These are phyloP conservation scores for Pleurotus sapidus DNA, from an alignment of 768 basidiomycete genomes.

Conservation along the genomic window DNA sequence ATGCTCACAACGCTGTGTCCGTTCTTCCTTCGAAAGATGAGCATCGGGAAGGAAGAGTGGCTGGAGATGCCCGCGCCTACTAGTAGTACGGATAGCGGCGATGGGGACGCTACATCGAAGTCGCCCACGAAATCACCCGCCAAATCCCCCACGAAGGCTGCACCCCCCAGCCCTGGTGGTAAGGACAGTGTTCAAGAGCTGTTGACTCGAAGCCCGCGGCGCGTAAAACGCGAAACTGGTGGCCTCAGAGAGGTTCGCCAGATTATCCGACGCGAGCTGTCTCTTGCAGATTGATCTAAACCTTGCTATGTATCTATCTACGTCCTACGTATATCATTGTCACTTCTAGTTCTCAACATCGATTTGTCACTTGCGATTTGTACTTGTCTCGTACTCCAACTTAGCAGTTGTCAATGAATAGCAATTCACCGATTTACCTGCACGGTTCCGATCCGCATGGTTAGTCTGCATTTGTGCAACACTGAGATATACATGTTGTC, in stretches of 20 bases:
- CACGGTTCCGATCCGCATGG: too few species aligned
- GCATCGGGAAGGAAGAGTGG: slow-evolving; percentile 57
- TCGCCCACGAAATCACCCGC: slow-evolving; percentile 35
- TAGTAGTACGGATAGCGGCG: slow-evolving; percentile 15
- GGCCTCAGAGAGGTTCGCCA: slow-evolving; percentile 80
- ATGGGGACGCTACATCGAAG: slow-evolving; percentile 15
- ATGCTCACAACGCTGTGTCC: slow-evolving; percentile 72
- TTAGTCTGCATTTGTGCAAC: not conserved
- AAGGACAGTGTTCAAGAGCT: slow-evolving; percentile 64
- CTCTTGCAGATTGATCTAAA: slow-evolving; percentile 53
- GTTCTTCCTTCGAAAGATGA: slow-evolving; percentile 70
- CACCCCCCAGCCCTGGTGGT: slow-evolving; percentile 53
- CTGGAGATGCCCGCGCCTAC: slow-evolving; percentile 58
- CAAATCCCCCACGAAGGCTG: slow-evolving; percentile 12
- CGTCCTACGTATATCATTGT: not conserved
- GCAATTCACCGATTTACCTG: not conserved
- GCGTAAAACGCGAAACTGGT: slow-evolving; percentile 67
- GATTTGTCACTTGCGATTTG: too few species aligned
- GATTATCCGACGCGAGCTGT: slow-evolving; percentile 76
- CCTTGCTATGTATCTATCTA: not conserved
- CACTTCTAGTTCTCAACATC: not conserved
- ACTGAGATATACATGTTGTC: not conserved
- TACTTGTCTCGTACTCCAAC: too few species aligned
- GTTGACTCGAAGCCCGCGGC: slow-evolving; percentile 65
- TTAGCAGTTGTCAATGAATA: not conserved